Evolutionary conservation across 208 protist species (phyloP), one percentile per base, ranked within the genome.

Genomic region (Trypanosoma mega): DNA sequence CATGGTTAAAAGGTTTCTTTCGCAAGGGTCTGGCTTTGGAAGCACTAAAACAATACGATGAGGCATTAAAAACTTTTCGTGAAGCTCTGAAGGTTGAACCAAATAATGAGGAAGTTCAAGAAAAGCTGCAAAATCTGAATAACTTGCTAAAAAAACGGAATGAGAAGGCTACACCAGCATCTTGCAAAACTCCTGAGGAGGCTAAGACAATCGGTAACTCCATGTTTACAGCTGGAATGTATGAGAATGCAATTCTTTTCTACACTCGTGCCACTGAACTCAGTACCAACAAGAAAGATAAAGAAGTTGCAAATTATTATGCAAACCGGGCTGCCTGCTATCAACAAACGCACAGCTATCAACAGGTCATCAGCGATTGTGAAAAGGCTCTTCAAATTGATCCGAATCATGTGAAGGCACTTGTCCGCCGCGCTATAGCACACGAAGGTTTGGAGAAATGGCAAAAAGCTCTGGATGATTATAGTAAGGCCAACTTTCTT

Each of bases 1-100:
- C 75, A 53, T 97, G 93, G 93, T 67, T 97, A 11, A 97, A 97
- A 68, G 93, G 93, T 27, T 73, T 92, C 69, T 97, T 92, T 60
- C 72, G 93, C 57, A 95, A 94, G 58, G 93, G 78, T 34, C 46
- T 86, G 0, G 86, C 93, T 2, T 76, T 94, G 49, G 64, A 93
- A 66, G 66, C 66, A 52, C 62, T 95, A 68, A 66, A 69, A 47
- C 72, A 74, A 24, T 74, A 82, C 37, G 87, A 96, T 64, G 87
- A 96, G 50, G 89, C 92, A 18, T 74, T 81, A 54, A 92, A 82
- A 50, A 65, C 85, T 12, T 94, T 92, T 63, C 63, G 91, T 56
- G 65, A 86, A 26, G 87, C 92, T 16, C 67, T 95, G n/a, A 76
- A 80, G 18, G 43, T 78, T 26, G 88, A 93, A 24, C 76, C 87